Evolutionary conservation across 331 rosid genomes (phyloP).

Genomic region (Malus hybrid): DNA sequence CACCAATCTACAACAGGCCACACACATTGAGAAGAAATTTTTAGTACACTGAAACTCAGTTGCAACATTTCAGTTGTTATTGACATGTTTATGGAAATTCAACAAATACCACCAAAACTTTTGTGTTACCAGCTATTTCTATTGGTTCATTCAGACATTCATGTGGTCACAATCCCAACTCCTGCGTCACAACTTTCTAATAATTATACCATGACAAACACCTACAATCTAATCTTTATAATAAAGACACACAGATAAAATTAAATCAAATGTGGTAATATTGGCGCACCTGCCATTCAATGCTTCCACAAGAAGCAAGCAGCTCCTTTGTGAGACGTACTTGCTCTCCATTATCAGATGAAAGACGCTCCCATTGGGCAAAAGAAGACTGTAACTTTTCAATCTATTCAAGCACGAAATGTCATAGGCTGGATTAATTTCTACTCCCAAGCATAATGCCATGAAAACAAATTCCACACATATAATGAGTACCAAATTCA

Average conservation of each 20-base stretch:
- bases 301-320: slow-evolving; percentile 61
- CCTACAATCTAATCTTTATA: not conserved
- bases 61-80: not conserved
- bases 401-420: slow-evolving; percentile 38
- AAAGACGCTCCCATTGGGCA: slow-evolving; percentile 65
- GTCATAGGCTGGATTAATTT: not conserved
- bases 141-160: not conserved
- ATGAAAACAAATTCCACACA: not conserved
- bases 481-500: no score
- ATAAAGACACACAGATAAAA: not conserved
- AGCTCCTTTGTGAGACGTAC: slow-evolving; percentile 58
- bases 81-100: not conserved
- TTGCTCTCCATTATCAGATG: slow-evolving; percentile 46
- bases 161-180: not conserved
- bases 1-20: not conserved
- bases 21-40: not conserved
- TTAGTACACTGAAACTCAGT: not conserved
- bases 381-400: slow-evolving; percentile 76
- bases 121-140: not conserved
- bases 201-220: not conserved
- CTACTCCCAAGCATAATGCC: not conserved
- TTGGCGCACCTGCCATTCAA: slow-evolving; percentile 84
- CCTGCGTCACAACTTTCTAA: not conserved
- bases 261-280: not conserved
- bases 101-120: not conserved